phyloP scores from a whole-genome alignment of 495 filamentous ascomycete species.

The Penicillium chermesinum region DNA sequence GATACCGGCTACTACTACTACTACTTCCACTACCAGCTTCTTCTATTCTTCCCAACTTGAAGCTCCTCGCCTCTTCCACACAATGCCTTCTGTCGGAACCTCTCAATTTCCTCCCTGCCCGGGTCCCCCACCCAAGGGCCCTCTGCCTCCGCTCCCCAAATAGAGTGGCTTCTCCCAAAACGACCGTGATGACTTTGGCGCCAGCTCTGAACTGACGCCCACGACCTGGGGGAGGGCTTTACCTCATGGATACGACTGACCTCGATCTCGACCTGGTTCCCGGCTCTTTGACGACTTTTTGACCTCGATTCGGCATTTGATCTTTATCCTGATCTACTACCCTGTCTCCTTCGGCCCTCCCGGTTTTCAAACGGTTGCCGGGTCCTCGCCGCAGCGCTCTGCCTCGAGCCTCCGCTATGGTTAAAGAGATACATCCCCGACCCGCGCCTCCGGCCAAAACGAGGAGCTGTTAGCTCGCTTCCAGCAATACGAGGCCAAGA shows the following conservation, averaged over 20 bases:
- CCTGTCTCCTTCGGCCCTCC: constrained; percentile 1
- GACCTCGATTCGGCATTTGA: constrained; percentile 18
- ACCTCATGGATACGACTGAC: constrained; percentile 32
- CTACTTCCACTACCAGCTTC: background rate
- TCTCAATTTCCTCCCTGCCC: constrained; percentile 72
- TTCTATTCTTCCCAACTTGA: constrained; percentile 8
- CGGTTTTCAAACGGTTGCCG: too few species aligned
- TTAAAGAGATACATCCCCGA: background rate
- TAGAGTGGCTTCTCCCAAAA: constrained; percentile 42
- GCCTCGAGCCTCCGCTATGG: background rate
- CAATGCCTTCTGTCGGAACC: constrained; percentile 61
- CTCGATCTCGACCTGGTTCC: constrained; percentile 27
- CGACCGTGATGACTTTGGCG: constrained; percentile 35
- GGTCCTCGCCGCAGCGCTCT: background rate
- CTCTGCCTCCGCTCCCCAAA: constrained; percentile 77
- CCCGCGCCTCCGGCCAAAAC: background rate
- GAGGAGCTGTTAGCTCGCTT: background rate
- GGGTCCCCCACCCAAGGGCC: constrained; percentile 75
- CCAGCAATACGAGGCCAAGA: background rate
- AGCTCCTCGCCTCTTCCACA: background rate
- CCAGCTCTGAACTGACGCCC: constrained; percentile 24
- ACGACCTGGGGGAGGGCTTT: constrained; percentile 24
- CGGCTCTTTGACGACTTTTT: constrained; percentile 22
- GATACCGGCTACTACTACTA: constrained; percentile 7
- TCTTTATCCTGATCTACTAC: too few species aligned